These are phyloP conservation scores for Lentithecium fluviatile DNA, from an alignment of 495 filamentous ascomycete species.

Conservation along the genomic window DNA sequence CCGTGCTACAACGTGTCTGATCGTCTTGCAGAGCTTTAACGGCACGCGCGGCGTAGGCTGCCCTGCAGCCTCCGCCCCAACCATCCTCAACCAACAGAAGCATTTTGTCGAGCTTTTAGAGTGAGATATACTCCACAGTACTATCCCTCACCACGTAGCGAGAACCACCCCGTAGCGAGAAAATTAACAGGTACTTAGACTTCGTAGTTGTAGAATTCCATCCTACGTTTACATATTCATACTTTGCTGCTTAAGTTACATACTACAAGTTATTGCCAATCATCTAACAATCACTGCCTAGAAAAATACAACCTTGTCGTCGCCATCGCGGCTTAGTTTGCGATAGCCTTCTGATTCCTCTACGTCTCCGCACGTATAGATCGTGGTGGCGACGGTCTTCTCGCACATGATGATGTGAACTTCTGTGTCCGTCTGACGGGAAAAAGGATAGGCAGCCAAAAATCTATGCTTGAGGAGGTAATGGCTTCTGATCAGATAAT, in stretches of 20 bases:
- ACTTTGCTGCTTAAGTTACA: not conserved
- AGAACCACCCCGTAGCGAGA: slow-evolving; percentile 1
- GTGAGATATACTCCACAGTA: not conserved
- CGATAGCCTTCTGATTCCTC: slow-evolving; percentile 8
- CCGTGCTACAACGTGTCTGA: no score
- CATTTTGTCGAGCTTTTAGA: no score
- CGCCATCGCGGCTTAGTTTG: not conserved
- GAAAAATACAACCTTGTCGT: not conserved
- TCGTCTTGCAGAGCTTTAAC: no score
- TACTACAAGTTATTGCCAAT: not conserved
- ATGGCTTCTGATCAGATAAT: slow-evolving; percentile 11
- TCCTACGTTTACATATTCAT: not conserved
- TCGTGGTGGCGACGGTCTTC: slow-evolving; percentile 7
- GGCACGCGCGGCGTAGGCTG: no score
- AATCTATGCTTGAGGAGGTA: slow-evolving; percentile 13
- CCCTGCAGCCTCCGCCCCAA: no score
- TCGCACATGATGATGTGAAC: slow-evolving; percentile 8
- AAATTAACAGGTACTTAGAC: slow-evolving; percentile 1
- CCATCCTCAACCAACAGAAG: no score
- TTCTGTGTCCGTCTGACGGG: slow-evolving; percentile 9
- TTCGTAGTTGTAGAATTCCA: not conserved
- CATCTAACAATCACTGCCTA: not conserved
- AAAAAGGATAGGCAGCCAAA: not conserved
- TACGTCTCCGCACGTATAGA: slow-evolving; percentile 9
- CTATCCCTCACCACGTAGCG: not conserved